Percentiles rank a stretch among this genome's conserved stretches.
phyloP scores from a whole-genome alignment of 2,329 filamentous ascomycete species.

The Sclerotinia spermophila region DNA sequence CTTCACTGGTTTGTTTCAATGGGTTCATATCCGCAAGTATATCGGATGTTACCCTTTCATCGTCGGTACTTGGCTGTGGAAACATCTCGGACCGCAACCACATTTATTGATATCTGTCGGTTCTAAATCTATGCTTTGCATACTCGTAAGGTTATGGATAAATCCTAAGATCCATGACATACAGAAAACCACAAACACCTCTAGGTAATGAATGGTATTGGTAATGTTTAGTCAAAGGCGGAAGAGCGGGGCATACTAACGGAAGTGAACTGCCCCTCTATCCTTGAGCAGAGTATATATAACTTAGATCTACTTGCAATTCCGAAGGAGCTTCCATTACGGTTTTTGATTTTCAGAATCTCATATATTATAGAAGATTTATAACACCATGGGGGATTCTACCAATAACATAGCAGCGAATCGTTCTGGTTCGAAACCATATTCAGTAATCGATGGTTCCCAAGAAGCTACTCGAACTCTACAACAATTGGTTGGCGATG shows the following conservation, averaged over 20 bases:
- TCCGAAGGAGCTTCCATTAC: not conserved
- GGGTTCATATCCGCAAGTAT: not conserved
- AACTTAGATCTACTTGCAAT: not conserved
- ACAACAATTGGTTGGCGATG: constrained; percentile 21
- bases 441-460: constrained; percentile 31
- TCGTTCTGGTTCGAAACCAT: constrained; percentile 13
- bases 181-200: not conserved
- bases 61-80: not conserved
- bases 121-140: not conserved
- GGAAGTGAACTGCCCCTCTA: not conserved
- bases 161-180: not conserved
- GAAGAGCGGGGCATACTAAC: not conserved
- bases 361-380: not conserved
- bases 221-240: not conserved
- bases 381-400: not conserved
- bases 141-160: too few relatives aligned
- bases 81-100: constrained; percentile 3
- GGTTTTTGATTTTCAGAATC: not conserved
- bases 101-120: not conserved
- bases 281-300: not conserved
- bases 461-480: constrained; percentile 28
- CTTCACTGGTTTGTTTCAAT: not conserved
- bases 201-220: not conserved
- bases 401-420: not conserved
- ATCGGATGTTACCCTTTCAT: constrained; percentile 14